Conservation (phyloP, 140 eudicot genomes). For the Oenanthe javanica region DNA sequence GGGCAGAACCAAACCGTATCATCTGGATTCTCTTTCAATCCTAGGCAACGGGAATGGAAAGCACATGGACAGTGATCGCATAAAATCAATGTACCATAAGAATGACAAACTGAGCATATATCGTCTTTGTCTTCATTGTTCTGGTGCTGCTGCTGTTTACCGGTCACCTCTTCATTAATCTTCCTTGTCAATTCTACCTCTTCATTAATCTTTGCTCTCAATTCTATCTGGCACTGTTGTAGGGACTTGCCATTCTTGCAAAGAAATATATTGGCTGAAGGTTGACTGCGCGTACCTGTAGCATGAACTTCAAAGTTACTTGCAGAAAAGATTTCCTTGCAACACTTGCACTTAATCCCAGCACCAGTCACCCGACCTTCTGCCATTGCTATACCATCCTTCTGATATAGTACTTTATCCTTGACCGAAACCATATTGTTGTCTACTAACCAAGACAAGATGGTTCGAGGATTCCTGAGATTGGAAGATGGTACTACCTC, state of each 20-base stretch:
- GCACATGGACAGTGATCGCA: constrained; percentile 88
- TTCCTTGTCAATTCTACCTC: too few relatives aligned
- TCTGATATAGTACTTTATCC: constrained; percentile 45
- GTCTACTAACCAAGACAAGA: constrained; percentile 75
- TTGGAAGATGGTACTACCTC: constrained; percentile 24
- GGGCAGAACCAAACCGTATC: constrained; percentile 88
- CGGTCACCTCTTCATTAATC: background rate
- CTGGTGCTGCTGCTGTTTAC: background rate
- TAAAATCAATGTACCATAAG: constrained; percentile 62
- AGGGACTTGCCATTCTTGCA: constrained; percentile 66
- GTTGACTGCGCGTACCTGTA: constrained; percentile 35
- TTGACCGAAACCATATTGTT: constrained; percentile 47
- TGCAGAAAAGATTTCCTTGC: constrained; percentile 39
- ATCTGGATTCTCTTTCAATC: constrained; percentile 61
- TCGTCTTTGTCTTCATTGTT: constrained; percentile 38
- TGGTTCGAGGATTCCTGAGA: constrained; percentile 52
- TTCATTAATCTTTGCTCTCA: constrained; percentile 28
- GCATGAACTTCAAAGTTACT: constrained; percentile 62
- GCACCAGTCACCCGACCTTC: constrained; percentile 66
- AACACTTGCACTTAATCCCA: constrained; percentile 81
- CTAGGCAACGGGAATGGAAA: constrained; percentile 60
- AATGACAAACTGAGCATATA: constrained; percentile 79
- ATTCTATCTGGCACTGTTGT: constrained; percentile 47
- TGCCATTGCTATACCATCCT: constrained; percentile 19
- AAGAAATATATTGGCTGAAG: constrained; percentile 50